Conservation (phyloP, 345 rosid genomes). For the Camelina laxa region DNA sequence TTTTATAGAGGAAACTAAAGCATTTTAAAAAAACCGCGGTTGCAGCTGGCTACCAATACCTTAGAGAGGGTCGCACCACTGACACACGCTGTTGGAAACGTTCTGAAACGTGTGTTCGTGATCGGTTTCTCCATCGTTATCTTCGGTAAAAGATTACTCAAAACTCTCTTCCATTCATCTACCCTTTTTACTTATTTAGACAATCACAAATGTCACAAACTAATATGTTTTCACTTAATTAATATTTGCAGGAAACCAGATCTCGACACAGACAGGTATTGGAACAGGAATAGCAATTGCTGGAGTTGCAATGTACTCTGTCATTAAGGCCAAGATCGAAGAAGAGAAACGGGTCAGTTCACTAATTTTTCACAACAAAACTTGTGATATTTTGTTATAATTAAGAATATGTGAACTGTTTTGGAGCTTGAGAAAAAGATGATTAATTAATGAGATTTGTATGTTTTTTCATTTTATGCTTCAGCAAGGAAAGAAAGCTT, state of each 20-base stretch:
- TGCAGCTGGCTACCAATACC: conserved; percentile 93
- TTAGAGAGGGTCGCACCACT: conserved; percentile 98
- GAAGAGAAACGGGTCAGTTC: conserved; percentile 84
- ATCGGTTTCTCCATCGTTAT: conserved; percentile 86
- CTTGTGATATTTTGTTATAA: background rate
- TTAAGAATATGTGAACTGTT: background rate
- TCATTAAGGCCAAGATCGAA: conserved; percentile 89
- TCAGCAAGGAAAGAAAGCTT: conserved; percentile 44
- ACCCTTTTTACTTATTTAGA: background rate
- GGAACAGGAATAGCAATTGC: conserved; percentile 88
- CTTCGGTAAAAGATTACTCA: conserved; percentile 60
- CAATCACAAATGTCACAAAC: background rate
- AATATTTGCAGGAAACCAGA: conserved; percentile 73
- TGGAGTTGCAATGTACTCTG: conserved; percentile 85
- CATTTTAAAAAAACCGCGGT: conserved; percentile 1
- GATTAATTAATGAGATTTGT: conserved; percentile 18
- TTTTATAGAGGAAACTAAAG: background rate
- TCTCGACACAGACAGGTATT: conserved; percentile 87
- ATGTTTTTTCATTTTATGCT: background rate
- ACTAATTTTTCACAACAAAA: background rate
- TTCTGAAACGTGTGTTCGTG: conserved; percentile 95
- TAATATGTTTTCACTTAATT: background rate
- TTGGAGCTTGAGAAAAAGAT: conserved; percentile 11
- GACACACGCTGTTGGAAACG: conserved; percentile 98
- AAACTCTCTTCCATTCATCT: background rate